Evolutionary conservation across 2,329 filamentous ascomycete genomes (phyloP), one percentile per base, ranked within the genome.

Genomic region (Fusarium miscanthi): DNA sequence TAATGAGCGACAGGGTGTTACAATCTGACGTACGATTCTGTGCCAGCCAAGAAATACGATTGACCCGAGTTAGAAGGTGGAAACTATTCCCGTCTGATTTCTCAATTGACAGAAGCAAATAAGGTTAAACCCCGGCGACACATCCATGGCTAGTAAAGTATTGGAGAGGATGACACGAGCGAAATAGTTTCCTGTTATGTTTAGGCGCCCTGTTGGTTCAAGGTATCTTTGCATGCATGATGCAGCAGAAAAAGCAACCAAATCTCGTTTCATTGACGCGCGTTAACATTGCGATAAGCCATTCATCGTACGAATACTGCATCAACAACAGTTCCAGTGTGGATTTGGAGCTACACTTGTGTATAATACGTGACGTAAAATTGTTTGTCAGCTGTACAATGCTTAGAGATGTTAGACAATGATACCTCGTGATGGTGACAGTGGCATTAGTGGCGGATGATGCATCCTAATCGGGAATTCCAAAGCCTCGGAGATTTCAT

Each of bases 191-290:
- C 23, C 25, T n/a, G 14, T 17, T 27, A 12, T 35, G 40, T 17
- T 35, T 27, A 10, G 4, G 23, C 5, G 23, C 23, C 1, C 3
- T 31, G 37, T 16, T 30, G 16, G 46, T 37, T 31, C 21, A 23
- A 14, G 40, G 53, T 48, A n/a, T 5, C 19, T 27, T 27, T 57
- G 53, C 53, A 48, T 57, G 53, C 53, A 48, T 48, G 30, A 57
- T 33, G n/a, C 40, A 33, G 10, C 30, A 33, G 30, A 25, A 57
- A 46, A 48, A 35, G 40, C 40, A 33, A n/a, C 30, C 19, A 46
- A 46, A 35, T 21, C 23, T 33, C 38, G 38, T 35, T 33, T 57
- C 40, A 48, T 16, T 23, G 40, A 35, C 30, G n/a, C 40, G 9
- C 11, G 30, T 31, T 23, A 16, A 5, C 21, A 27, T 6, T 4